Percentiles rank a stretch among this genome's conserved stretches.
Conservation (phyloP, 1,284 basidiomycete genomes). For the Golubevia pallescens region DNA sequence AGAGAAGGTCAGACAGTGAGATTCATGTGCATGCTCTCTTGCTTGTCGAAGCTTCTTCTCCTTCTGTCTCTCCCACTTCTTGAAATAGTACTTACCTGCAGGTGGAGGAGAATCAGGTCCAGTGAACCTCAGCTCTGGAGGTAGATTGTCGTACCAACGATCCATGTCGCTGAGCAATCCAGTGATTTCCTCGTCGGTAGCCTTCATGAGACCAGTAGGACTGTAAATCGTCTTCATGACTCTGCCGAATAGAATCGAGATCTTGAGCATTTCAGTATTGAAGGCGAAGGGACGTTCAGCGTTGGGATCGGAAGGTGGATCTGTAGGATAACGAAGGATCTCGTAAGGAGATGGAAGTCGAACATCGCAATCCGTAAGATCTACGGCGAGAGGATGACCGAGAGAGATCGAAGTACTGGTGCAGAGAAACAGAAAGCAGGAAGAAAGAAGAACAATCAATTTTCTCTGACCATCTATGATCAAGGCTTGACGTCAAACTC, state of each 20-base stretch:
- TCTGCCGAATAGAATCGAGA: conserved; percentile 53
- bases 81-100: conserved; percentile 3
- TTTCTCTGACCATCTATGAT: not conserved
- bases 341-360: conserved; percentile 50
- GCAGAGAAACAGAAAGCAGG: not conserved
- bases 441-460: conserved; percentile 2
- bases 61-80: no score
- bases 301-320: conserved; percentile 28
- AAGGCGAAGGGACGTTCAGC: conserved; percentile 45
- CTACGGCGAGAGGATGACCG: conserved; percentile 50
- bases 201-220: conserved; percentile 56
- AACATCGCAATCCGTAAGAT: conserved; percentile 56
- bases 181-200: conserved; percentile 50
- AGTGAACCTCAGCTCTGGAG: conserved; percentile 30
- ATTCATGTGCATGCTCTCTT: no score
- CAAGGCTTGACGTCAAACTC: not conserved
- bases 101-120: conserved; percentile 29
- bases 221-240: conserved; percentile 61
- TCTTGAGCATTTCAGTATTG: conserved; percentile 59
- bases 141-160: conserved; percentile 42
- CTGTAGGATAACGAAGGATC: conserved; percentile 36
- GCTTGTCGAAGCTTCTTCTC: no score
- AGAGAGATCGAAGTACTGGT: conserved; percentile 32
- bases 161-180: conserved; percentile 51
- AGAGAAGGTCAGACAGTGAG: not conserved